Percentiles rank a stretch among this genome's conserved stretches.
Conservation (phyloP, 1,284 basidiomycete genomes). For the Leccinum subrobustum region DNA sequence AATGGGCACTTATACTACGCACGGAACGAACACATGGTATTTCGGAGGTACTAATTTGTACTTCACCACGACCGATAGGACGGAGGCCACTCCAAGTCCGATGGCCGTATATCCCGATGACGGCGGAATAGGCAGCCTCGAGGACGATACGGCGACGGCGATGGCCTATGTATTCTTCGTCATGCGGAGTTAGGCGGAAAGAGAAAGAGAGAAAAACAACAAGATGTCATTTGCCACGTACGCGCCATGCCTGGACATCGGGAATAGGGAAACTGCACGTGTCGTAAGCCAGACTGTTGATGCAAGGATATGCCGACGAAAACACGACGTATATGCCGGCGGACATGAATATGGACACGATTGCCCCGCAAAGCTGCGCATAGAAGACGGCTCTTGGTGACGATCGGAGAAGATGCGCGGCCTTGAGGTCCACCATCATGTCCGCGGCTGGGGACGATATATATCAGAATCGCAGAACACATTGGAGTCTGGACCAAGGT, state of each 20-base stretch:
- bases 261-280: conserved; percentile 24
- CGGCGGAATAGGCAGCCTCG: conserved; percentile 2
- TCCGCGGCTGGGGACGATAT: conserved; percentile 41
- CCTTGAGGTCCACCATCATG: conserved; percentile 72
- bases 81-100: not conserved
- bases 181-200: not conserved
- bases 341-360: conserved; percentile 7
- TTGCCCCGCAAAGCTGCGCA: conserved; percentile 45
- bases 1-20: not conserved
- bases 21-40: conserved; percentile 10
- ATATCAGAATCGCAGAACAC: not conserved
- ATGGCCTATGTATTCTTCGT: not conserved
- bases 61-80: conserved; percentile 8
- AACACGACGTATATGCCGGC: conserved; percentile 33
- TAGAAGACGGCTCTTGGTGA: conserved; percentile 68
- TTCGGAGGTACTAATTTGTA: conserved; percentile 5
- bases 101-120: conserved; percentile 6
- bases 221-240: conserved; percentile 22
- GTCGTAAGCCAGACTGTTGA: conserved; percentile 38
- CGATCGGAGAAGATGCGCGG: conserved; percentile 66
- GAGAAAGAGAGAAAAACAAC: not conserved
- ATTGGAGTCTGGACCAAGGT: not conserved
- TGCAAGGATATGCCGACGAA: conserved; percentile 65
- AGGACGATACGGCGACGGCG: conserved; percentile 1
- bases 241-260: conserved; percentile 26